These are phyloP conservation scores for Mallotus repandus DNA, from an alignment of 441 rosid genomes.

Conservation along the genomic window DNA sequence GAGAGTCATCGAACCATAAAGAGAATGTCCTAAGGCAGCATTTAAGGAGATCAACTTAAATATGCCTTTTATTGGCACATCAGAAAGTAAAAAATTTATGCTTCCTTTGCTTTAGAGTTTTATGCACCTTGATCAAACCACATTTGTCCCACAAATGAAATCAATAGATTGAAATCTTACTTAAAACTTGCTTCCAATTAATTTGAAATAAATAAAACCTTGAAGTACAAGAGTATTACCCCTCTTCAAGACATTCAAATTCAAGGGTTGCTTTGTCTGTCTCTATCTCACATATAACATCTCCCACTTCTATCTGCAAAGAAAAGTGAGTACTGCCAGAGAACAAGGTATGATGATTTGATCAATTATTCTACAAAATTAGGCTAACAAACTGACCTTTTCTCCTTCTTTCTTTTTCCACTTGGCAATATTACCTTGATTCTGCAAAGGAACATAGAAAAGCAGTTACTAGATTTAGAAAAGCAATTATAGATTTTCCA, in stretches of 20 bases:
- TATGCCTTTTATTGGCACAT: not conserved
- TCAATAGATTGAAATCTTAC: not conserved
- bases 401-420: constrained; percentile 98
- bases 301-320: constrained; percentile 94
- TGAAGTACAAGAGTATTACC: constrained; percentile 46
- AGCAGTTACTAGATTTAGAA: no score
- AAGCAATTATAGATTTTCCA: constrained; percentile 21
- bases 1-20: not conserved
- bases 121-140: not conserved
- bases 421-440: constrained; percentile 83
- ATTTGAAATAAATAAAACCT: not conserved
- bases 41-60: not conserved
- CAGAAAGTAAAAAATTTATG: not conserved
- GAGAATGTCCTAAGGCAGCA: not conserved
- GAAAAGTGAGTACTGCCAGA: constrained; percentile 14
- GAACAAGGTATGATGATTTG: constrained; percentile 22
- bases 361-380: constrained; percentile 17
- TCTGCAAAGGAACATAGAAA: constrained; percentile 42
- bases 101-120: not conserved
- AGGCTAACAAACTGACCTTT: constrained; percentile 53
- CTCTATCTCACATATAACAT: constrained; percentile 95
- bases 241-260: constrained; percentile 95
- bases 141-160: not conserved
- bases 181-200: not conserved
- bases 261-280: constrained; percentile 98